Conservation (phyloP, 208 protist species). For the Crithidia fasciculata region DNA sequence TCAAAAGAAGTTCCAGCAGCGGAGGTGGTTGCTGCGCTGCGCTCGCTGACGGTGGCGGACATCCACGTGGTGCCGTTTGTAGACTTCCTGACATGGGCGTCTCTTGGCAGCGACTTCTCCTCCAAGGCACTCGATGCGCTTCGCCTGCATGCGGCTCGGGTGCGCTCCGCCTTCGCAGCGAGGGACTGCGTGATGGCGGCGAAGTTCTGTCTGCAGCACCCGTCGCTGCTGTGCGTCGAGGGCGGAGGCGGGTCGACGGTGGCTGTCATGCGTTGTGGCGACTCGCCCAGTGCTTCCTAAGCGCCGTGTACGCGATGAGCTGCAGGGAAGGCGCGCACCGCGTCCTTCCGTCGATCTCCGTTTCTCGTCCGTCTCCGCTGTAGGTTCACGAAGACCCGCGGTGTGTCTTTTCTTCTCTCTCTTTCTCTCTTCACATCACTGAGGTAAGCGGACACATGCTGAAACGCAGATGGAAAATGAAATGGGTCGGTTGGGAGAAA, state of each 20-base stretch:
- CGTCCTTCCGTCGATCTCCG: too few species aligned
- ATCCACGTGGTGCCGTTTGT: slow-evolving; percentile 23
- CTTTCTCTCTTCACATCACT: too few species aligned
- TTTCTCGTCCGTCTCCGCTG: too few species aligned
- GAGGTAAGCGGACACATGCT: too few species aligned
- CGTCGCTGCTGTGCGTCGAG: slow-evolving; percentile 16
- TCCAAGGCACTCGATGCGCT: slow-evolving; percentile 1
- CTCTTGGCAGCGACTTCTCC: slow-evolving; percentile 27
- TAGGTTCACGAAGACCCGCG: too few species aligned
- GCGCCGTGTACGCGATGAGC: neutral
- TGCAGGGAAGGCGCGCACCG: too few species aligned
- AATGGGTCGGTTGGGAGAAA: too few species aligned
- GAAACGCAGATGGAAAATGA: too few species aligned
- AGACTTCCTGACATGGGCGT: slow-evolving; percentile 34
- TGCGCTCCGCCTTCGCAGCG: neutral
- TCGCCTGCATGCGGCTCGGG: neutral
- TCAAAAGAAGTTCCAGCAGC: neutral
- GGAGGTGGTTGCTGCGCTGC: neutral
- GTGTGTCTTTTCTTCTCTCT: too few species aligned
- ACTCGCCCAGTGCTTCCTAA: neutral
- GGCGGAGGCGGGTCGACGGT: slow-evolving; percentile 24
- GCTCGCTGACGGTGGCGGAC: slow-evolving; percentile 10
- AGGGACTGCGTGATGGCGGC: slow-evolving; percentile 20
- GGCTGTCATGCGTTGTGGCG: slow-evolving; percentile 5
- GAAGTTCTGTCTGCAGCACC: slow-evolving; percentile 33